Evolutionary conservation across 306 rosid genomes (phyloP).

Genomic region (Senna tora): DNA sequence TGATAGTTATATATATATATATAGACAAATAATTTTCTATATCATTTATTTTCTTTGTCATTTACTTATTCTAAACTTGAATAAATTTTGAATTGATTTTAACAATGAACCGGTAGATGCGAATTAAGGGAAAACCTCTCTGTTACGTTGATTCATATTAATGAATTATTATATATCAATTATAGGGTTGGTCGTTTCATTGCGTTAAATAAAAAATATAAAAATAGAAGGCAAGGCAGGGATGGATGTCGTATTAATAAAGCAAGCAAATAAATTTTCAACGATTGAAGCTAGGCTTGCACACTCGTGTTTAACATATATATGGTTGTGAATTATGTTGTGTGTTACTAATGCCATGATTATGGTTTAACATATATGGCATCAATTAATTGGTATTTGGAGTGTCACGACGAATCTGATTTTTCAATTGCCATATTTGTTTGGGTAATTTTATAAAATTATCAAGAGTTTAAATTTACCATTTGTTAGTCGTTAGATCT

Average conservation of each 20-base stretch:
- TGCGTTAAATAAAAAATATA: background rate
- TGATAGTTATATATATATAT: background rate
- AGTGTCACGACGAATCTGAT: too few relatives aligned
- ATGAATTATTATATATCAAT: background rate
- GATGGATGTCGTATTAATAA: constrained; percentile 4
- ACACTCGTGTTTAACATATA: too few relatives aligned
- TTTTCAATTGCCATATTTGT: too few relatives aligned
- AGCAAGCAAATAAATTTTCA: background rate
- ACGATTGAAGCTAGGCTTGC: too few relatives aligned
- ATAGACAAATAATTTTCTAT: background rate
- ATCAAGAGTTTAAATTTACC: too few relatives aligned
- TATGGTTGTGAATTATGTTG: too few relatives aligned
- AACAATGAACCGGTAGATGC: background rate
- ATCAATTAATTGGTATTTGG: too few relatives aligned
- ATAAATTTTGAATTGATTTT: background rate
- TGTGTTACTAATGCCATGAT: too few relatives aligned
- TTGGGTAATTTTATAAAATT: too few relatives aligned
- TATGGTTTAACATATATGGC: too few relatives aligned
- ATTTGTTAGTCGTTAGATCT: too few relatives aligned
- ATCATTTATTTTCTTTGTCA: background rate
- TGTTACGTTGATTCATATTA: background rate
- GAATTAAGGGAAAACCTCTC: background rate
- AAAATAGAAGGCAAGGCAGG: background rate
- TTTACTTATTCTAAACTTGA: background rate
- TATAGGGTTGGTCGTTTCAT: background rate